A percentile compares a stretch with the other conserved stretches of the same genome.
Conservation (phyloP, 495 filamentous ascomycete genomes). For the Jackrogersella multiformis region DNA sequence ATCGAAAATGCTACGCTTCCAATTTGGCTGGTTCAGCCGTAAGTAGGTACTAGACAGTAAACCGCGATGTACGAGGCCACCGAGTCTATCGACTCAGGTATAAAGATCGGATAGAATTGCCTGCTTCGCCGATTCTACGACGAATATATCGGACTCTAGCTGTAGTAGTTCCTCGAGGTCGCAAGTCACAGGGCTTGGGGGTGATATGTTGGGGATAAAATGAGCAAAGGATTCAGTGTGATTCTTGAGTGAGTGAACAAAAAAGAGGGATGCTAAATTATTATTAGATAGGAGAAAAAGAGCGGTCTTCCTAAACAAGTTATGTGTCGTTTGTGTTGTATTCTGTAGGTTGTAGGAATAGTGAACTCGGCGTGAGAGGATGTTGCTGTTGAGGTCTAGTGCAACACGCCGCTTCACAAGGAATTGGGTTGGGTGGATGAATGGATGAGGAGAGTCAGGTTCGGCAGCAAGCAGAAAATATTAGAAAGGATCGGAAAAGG, state of each 20-base stretch:
- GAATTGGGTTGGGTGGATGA: slow-evolving; percentile 10
- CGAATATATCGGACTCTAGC: slow-evolving; percentile 5
- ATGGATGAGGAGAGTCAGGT: slow-evolving; percentile 4
- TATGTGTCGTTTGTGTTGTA: slow-evolving; percentile 26
- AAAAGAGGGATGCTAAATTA: slow-evolving; percentile 17
- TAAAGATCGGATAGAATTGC: background rate
- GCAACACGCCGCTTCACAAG: slow-evolving; percentile 31
- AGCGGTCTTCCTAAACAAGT: slow-evolving; percentile 35
- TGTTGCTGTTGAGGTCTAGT: slow-evolving; percentile 18
- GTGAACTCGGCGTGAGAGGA: slow-evolving; percentile 17
- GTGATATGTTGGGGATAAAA: background rate
- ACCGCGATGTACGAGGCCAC: background rate
- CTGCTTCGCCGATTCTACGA: slow-evolving; percentile 1
- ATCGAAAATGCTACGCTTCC: slow-evolving; percentile 28
- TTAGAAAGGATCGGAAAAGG: slow-evolving; percentile 11
- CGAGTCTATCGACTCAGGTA: background rate
- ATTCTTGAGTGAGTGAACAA: slow-evolving; percentile 25
- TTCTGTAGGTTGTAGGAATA: slow-evolving; percentile 30
- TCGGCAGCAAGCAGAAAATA: slow-evolving; percentile 9
- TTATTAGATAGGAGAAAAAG: slow-evolving; percentile 35
- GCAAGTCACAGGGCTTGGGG: background rate
- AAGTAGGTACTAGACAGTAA: background rate
- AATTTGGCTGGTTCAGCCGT: background rate
- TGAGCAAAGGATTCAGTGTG: slow-evolving; percentile 17
- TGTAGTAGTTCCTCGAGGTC: background rate